Percentiles rank a stretch among this genome's conserved stretches.
Evolutionary conservation across 345 rosid species (phyloP).

Genomic region (Capsella bursapastoris): DNA sequence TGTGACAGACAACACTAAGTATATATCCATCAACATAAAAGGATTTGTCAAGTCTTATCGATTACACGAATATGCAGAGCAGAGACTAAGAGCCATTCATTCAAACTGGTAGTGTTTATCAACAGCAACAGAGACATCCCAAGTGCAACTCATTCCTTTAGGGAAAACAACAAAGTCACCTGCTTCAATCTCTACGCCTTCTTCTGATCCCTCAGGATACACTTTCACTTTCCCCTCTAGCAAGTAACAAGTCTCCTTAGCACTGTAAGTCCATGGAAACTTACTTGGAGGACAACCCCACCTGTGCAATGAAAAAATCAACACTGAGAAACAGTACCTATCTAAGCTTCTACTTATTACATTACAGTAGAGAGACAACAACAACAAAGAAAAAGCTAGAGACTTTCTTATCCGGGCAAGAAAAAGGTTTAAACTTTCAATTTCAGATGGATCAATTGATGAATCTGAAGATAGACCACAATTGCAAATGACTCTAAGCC

Average conservation of each 20-base stretch:
- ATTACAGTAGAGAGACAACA: neutral
- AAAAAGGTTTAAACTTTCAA: neutral
- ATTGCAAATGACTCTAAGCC: neutral
- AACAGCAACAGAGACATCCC: constrained; percentile 88
- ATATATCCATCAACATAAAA: constrained; percentile 8
- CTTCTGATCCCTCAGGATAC: constrained; percentile 70
- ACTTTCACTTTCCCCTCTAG: constrained; percentile 83
- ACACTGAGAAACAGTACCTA: neutral
- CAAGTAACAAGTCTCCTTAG: constrained; percentile 79
- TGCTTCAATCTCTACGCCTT: constrained; percentile 69
- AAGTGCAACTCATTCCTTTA: constrained; percentile 92
- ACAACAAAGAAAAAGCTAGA: neutral
- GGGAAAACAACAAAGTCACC: constrained; percentile 89
- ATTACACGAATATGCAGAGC: neutral
- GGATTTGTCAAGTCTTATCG: neutral
- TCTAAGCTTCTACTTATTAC: neutral
- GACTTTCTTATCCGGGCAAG: neutral
- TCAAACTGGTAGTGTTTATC: constrained; percentile 89
- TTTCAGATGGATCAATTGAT: neutral
- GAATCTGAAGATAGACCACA: neutral
- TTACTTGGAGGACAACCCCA: constrained; percentile 98
- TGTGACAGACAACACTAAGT: neutral
- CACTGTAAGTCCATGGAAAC: constrained; percentile 82
- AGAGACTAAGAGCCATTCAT: constrained; percentile 28
- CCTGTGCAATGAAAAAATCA: constrained; percentile 45